Conservation (phyloP, 345 rosid genomes). For the Populus deltoides region DNA sequence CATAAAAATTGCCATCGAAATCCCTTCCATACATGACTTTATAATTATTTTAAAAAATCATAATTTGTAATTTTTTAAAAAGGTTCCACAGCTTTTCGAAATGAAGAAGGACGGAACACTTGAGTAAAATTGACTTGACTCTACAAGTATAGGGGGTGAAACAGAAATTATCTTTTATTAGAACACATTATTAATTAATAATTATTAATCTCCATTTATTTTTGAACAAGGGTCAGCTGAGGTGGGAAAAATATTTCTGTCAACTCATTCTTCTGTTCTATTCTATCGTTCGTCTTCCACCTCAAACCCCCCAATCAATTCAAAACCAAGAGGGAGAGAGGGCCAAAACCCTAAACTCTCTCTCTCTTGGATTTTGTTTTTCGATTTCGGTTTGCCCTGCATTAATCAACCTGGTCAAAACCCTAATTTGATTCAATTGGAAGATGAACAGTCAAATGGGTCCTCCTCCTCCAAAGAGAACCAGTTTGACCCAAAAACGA, state of each 20-base stretch:
- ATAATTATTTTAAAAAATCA: too few relatives aligned
- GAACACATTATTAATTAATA: too few relatives aligned
- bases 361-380: not conserved
- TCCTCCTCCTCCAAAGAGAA: conserved; percentile 56
- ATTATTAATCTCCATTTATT: too few relatives aligned
- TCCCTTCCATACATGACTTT: too few relatives aligned
- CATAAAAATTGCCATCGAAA: too few relatives aligned
- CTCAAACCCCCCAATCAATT: not conserved
- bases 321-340: not conserved
- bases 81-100: too few relatives aligned
- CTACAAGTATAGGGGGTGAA: not conserved
- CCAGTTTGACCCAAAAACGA: conserved; percentile 42
- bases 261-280: not conserved
- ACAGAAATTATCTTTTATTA: not conserved
- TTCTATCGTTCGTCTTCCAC: not conserved
- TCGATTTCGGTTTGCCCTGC: not conserved
- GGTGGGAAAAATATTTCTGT: not conserved
- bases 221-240: not conserved
- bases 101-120: too few relatives aligned
- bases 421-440: not conserved
- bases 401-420: not conserved
- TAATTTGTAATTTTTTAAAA: too few relatives aligned
- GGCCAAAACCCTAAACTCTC: not conserved
- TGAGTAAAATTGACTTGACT: not conserved
- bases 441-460: conserved; percentile 63